These are phyloP conservation scores for Curvularia lunata DNA, from an alignment of 2,329 filamentous ascomycete genomes.

Conservation along the genomic window DNA sequence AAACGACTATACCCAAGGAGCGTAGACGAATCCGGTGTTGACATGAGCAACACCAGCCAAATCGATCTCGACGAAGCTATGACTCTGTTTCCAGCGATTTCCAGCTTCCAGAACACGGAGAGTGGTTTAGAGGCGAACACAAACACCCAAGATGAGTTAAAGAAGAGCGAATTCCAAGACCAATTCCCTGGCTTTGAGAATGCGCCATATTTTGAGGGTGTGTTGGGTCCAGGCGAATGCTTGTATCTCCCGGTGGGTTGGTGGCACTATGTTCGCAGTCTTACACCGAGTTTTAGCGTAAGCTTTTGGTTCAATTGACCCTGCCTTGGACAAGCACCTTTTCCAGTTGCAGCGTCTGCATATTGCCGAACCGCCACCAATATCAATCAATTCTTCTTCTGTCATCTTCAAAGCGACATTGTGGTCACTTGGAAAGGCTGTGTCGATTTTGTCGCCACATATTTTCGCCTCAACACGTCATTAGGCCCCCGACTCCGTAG, in stretches of 20 bases:
- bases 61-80: conserved; percentile 76
- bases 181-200: conserved; percentile 62
- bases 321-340: not conserved
- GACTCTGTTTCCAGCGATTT: conserved; percentile 51
- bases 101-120: conserved; percentile 22
- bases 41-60: conserved; percentile 89
- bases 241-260: conserved; percentile 91
- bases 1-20: conserved; percentile 66
- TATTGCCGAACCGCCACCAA: not conserved
- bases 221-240: conserved; percentile 81
- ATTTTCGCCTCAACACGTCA: not conserved
- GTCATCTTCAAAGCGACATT: not conserved
- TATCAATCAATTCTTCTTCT: not conserved
- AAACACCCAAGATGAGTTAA: not conserved
- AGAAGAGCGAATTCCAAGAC: conserved; percentile 29
- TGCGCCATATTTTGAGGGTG: conserved; percentile 74
- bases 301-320: conserved; percentile 81
- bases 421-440: not conserved
- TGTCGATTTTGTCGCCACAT: not conserved
- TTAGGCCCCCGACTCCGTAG: not conserved
- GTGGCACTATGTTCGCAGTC: conserved; percentile 95
- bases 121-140: conserved; percentile 50
- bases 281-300: conserved; percentile 89
- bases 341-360: not conserved
- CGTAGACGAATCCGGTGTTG: conserved; percentile 69